Percentiles rank a stretch among this genome's conserved stretches.
These are phyloP conservation scores for Fusarium dimerum DNA, from an alignment of 2,329 filamentous ascomycete species.

Conservation along the genomic window DNA sequence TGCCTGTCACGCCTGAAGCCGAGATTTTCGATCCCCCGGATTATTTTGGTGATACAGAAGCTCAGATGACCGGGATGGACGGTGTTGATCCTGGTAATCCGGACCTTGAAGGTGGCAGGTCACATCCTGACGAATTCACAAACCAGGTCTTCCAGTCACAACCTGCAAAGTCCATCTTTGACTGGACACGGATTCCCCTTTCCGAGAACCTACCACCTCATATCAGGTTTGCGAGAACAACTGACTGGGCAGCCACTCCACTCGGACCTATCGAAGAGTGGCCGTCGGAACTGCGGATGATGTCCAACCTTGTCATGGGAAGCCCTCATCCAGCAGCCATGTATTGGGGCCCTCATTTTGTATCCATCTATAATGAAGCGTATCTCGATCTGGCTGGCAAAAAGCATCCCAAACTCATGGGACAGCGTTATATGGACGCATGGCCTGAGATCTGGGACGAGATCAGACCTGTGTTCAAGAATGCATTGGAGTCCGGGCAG, in stretches of 20 bases:
- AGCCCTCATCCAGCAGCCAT: constrained; percentile 73
- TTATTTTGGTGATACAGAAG: constrained; percentile 43
- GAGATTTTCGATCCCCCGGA: constrained; percentile 37
- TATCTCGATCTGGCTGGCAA: constrained; percentile 71
- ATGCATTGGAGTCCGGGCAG: constrained; percentile 69
- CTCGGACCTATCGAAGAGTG: constrained; percentile 76
- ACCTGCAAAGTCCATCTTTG: constrained; percentile 59
- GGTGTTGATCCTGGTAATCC: constrained; percentile 21
- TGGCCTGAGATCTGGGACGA: constrained; percentile 77
- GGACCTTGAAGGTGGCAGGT: constrained; percentile 26
- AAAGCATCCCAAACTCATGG: constrained; percentile 78
- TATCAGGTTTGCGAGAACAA: constrained; percentile 69
- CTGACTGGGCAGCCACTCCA: constrained; percentile 73
- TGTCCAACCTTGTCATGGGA: constrained; percentile 82
- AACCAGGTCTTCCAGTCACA: constrained; percentile 42
- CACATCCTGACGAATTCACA: constrained; percentile 45
- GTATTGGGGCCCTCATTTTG: constrained; percentile 75
- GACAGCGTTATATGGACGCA: constrained; percentile 65
- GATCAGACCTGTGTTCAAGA: constrained; percentile 67
- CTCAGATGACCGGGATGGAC: constrained; percentile 10
- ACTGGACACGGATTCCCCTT: constrained; percentile 75
- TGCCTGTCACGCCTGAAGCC: constrained; percentile 35
- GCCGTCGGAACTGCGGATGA: constrained; percentile 69
- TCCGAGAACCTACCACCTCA: constrained; percentile 66
- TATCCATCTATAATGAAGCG: constrained; percentile 72